Evolutionary conservation across 441 rosid genomes (phyloP), one percentile per base, ranked within the genome.

Genomic region (Geranium incanum): DNA sequence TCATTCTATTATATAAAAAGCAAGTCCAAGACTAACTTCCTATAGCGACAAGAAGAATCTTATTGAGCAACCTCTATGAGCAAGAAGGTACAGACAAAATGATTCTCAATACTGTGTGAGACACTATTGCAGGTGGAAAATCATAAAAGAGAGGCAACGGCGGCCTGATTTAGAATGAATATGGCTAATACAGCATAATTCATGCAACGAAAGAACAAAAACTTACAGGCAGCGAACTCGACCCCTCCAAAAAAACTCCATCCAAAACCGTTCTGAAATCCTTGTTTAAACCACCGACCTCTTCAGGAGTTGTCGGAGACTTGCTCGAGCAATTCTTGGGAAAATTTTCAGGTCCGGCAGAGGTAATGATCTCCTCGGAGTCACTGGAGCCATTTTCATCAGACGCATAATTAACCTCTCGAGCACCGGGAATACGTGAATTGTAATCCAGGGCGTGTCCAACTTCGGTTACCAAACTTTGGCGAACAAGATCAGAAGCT

Each of bases 141-240:
- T 28, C 3, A 13, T 8, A 45, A 45, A 13, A 45, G 52, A 45
- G n/a, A 45, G 11, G 50, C 13, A 45, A 45, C 13, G 0, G 33
- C 13, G 0, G 33, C 33, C 33, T 2, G 33, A 28, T 28, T 28
- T 45, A 1, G 12, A 45, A 2, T 45, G 52, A 0, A 45, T 3
- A 12, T 45, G 52, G 52, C 52, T 45, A 8, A 45, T 36, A 28
- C 3, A 45, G 21, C 2, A 3, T 37, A 5, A 16, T 13, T 48
- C 38, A 16, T 8, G 63, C 52, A 23, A 50, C 16, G 38, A 60
- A 28, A 7, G 68, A 62, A 13, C 63, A 55, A 72, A 64, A 68
- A 76, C 88, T 84, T 78, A 86, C 94, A 50, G 72, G 80, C 67
- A 71, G 69, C 45, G 81, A 41, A 37, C 43, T 36, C 12, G 79